Conservation (phyloP, 805 yeast species). For the Barnettozyma californica region DNA sequence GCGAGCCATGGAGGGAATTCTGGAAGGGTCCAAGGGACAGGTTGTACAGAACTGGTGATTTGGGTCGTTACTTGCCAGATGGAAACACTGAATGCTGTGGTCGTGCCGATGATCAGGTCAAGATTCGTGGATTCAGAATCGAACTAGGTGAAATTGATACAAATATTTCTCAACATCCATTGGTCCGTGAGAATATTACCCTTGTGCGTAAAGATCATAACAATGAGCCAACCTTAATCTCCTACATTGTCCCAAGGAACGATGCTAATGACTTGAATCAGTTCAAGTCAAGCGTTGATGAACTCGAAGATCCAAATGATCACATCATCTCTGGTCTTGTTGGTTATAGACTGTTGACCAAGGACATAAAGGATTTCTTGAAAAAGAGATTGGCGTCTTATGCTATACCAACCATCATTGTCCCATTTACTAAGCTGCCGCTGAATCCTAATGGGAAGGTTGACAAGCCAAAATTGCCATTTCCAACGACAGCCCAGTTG, state of each 20-base stretch:
- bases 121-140: constrained; percentile 96
- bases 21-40: constrained; percentile 97
- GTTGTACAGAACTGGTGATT: constrained; percentile 93
- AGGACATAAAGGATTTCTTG: constrained; percentile 74
- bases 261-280: constrained; percentile 43
- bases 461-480: constrained; percentile 94
- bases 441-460: constrained; percentile 97
- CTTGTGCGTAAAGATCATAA: constrained; percentile 87
- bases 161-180: constrained; percentile 88
- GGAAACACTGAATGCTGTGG: constrained; percentile 99
- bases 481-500: constrained; percentile 86
- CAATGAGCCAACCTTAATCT: constrained; percentile 85
- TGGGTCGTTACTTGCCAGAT: constrained; percentile 94
- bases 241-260: constrained; percentile 84
- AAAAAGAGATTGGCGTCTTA: constrained; percentile 87
- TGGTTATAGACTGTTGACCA: constrained; percentile 67
- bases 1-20: constrained; percentile 61
- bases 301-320: constrained; percentile 42
- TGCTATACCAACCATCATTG: constrained; percentile 88
- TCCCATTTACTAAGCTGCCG: constrained; percentile 82
- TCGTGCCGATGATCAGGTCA: constrained; percentile 98
- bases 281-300: constrained; percentile 37
- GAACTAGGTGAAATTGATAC: constrained; percentile 98
- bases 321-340: constrained; percentile 76
- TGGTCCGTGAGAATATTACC: constrained; percentile 89